Conservation (phyloP, 2,329 filamentous ascomycete genomes). For the Ascochyta koolunga region DNA sequence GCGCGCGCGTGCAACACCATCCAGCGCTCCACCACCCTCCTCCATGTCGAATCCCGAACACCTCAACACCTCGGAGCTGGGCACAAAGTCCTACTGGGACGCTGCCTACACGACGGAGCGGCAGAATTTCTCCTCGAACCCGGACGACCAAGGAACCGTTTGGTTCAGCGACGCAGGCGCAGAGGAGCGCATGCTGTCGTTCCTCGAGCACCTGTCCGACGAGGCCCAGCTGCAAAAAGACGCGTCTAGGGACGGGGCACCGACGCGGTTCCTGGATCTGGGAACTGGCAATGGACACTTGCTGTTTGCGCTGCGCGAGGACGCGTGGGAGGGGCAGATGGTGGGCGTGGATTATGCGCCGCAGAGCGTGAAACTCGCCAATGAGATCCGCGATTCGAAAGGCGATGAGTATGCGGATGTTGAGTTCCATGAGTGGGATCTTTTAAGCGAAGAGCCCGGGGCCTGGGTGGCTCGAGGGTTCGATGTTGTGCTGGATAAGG, state of each 20-base stretch:
- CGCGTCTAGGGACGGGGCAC: conserved; percentile 25
- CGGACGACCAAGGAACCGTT: conserved; percentile 81
- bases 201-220: conserved; percentile 61
- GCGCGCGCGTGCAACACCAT: neutral
- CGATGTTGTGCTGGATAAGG: conserved; percentile 95
- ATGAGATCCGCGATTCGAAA: conserved; percentile 59
- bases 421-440: conserved; percentile 60
- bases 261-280: conserved; percentile 75
- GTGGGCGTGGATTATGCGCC: conserved; percentile 88
- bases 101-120: conserved; percentile 74
- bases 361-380: conserved; percentile 75
- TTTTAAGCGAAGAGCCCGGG: conserved; percentile 51
- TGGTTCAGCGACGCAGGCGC: conserved; percentile 97
- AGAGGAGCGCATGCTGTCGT: conserved; percentile 77
- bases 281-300: conserved; percentile 95
- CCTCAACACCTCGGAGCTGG: conserved; percentile 79
- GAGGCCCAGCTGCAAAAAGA: conserved; percentile 53
- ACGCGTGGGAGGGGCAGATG: conserved; percentile 71
- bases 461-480: conserved; percentile 72
- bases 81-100: conserved; percentile 75
- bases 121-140: conserved; percentile 72
- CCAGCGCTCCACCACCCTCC: neutral
- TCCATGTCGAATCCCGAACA: conserved; percentile 33
- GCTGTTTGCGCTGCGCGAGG: conserved; percentile 77
- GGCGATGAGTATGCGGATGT: conserved; percentile 44